Evolutionary conservation across 2,329 filamentous ascomycete species (phyloP), one percentile per base, ranked within the genome.

Genomic region (Alternaria triticimaculans): DNA sequence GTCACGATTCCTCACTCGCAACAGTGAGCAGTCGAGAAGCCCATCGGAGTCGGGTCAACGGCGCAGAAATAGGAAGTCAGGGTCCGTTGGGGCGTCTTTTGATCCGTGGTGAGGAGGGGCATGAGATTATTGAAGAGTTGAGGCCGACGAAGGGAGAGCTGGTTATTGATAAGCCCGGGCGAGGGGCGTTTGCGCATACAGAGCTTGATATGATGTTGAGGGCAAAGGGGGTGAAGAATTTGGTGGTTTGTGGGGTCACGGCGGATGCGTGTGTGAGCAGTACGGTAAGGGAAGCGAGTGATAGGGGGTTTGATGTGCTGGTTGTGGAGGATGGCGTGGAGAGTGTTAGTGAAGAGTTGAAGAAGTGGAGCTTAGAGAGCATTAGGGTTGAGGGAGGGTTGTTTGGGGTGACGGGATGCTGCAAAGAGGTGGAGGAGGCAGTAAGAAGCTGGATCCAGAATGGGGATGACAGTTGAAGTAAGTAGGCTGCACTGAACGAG

Each of bases 11-110:
- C 0, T 84, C 88, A 68, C 80, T 89, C 6, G 86, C 85, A 0
- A 88, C 87, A 8, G 81, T 89, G 1, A 85, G 85, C 0, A 78
- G 81, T 11, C 80, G 87, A n/a, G 87, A 89, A 71, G 74, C 74
- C 2, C 84, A 83, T 54, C 83, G 87, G 4, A 87, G 84, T 44
- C 80, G 80, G 12, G 85, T 88, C 60, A 87, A 87, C 23, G 68
- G 72, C 1, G 72, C 86, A n/a, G 84, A 84, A 0, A 88, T 89
- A 49, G 84, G 82, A 4, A 82, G 83, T 11, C 76, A 65, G 14
- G 87, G 87, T 0, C 87, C 87, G 1, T 74, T 89, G 48, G 87
- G 88, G 1, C 84, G 85, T n/a, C 81, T 89, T 3, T 77, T 90
- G 5, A 80, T 89, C 23, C 84, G 87, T 20, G 87, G 88, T 1